These are phyloP conservation scores for Nidularia pulvinata DNA, from an alignment of 768 basidiomycete species.

Conservation along the genomic window DNA sequence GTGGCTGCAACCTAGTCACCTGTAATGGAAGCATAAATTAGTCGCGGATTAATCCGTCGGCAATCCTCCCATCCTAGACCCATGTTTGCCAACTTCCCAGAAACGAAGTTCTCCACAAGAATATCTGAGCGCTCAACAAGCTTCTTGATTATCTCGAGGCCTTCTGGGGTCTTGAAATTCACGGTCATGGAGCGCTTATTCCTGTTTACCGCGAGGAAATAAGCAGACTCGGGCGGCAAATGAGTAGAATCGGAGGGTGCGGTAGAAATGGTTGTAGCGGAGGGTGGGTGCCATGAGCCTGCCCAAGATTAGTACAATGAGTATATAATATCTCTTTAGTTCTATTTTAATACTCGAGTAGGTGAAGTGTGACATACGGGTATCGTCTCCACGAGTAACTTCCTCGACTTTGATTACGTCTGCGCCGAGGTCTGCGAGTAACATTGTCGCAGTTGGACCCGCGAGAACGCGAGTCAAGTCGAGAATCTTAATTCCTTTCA, in stretches of 20 bases:
- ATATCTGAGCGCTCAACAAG: constrained; percentile 79
- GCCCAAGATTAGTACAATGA: constrained; percentile 4
- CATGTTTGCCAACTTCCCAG: constrained; percentile 83
- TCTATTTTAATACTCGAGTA: not conserved
- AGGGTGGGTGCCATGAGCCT: constrained; percentile 72
- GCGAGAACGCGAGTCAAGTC: constrained; percentile 91
- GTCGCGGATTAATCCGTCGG: constrained; percentile 67
- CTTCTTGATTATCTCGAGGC: constrained; percentile 71
- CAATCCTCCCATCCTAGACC: constrained; percentile 90
- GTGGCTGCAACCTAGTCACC: too few relatives aligned
- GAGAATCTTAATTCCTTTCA: constrained; percentile 80
- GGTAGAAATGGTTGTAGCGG: constrained; percentile 45
- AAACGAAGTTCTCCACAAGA: constrained; percentile 86
- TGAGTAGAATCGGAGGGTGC: constrained; percentile 55
- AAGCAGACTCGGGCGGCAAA: constrained; percentile 89
- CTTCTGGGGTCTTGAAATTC: constrained; percentile 81
- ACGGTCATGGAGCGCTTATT: constrained; percentile 91
- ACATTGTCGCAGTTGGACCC: constrained; percentile 92
- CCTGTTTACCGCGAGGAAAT: constrained; percentile 87
- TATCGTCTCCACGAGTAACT: constrained; percentile 83
- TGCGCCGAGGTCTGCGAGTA: constrained; percentile 90
- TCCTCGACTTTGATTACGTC: constrained; percentile 95
- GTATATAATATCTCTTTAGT: not conserved
- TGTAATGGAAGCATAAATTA: constrained; percentile 91
- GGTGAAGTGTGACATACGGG: constrained; percentile 34